Base-by-base conservation (phyloP, 2,329 filamentous ascomycete genomes). In the Colletotrichum tropicale region DNA sequence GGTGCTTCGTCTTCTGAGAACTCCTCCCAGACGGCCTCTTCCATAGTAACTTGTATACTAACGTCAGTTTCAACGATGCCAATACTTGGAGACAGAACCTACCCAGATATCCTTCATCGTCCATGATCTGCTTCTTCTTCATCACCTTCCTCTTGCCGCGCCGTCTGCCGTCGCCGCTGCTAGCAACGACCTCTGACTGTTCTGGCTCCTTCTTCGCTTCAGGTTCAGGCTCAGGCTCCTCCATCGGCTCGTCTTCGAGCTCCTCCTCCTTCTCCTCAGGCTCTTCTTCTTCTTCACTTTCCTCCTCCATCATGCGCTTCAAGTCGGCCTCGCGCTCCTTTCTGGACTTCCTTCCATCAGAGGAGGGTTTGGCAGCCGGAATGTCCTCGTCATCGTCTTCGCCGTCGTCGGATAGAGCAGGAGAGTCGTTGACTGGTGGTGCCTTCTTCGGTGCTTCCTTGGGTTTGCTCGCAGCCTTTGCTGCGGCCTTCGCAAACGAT, bases 71-170 rank as follows among this genome's bases (percentile, higher is more conserved):
- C 28, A 18, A 21, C 7, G 58, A 62, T 16, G 16, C 30, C 8
- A 34, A 26, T 75, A 55, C 8, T 60, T 16, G 28, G 4, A 16
- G 24, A 38, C 18, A 74, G 38, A 16, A 85, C 92, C 84, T 88
- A 96, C 95, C 94, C 76, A 98, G 90, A 83, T 98, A 98, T 8
- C 96, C 96, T 78, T 98, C 94, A 66, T 96, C 95, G 78, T 98
- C 96, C 83, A 96, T 93, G 71, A 94, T 90, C 60, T 94, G 96
- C 87, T 94, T 94, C 88, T 98, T 98, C 86, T 95, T 96, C 91
- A 94, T 95, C 9, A 98, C 91, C 80, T 93, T 92, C 79, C 96
- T 91, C 82, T 91, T 93, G 36, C 95, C 95, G 77, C 96, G 91
- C 75, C 94, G 90, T 52, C 95, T 91, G 0, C 94, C 94, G 74